phyloP scores from a whole-genome alignment of 2,329 filamentous ascomycete species.

The Aspergillus tubingensis region DNA sequence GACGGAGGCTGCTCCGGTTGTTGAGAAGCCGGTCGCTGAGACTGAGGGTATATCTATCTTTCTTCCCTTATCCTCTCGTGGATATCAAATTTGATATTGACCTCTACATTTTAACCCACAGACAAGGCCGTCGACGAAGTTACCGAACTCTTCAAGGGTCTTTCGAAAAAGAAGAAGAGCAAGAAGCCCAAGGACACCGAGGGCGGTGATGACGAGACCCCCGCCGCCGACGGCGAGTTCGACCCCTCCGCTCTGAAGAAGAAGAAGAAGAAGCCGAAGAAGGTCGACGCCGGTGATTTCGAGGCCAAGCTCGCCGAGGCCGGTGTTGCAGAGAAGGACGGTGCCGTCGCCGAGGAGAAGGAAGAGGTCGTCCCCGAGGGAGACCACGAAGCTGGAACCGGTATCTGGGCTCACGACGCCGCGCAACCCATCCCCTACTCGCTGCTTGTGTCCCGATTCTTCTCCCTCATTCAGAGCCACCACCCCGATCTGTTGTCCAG shows the following conservation, averaged over 20 bases:
- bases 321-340: conserved; percentile 60
- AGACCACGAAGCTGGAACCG: conserved; percentile 83
- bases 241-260: conserved; percentile 73
- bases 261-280: conserved; percentile 71
- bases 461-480: conserved; percentile 89
- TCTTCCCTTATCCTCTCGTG: not conserved
- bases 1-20: conserved; percentile 69
- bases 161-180: conserved; percentile 74
- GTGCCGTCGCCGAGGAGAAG: conserved; percentile 57
- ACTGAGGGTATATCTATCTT: conserved; percentile 28
- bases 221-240: conserved; percentile 60
- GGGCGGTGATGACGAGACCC: conserved; percentile 51
- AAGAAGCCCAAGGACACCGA: conserved; percentile 60
- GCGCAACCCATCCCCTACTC: conserved; percentile 78
- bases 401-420: conserved; percentile 84
- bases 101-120: conserved; percentile 27
- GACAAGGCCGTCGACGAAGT: conserved; percentile 66
- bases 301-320: conserved; percentile 67
- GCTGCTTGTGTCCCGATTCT: conserved; percentile 87
- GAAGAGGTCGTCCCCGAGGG: conserved; percentile 63
- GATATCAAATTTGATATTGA: not conserved
- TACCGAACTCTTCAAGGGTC: conserved; percentile 66
- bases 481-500: conserved; percentile 93
- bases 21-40: conserved; percentile 70
- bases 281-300: conserved; percentile 64